These are phyloP conservation scores for Trypanosoma vivax DNA, from an alignment of 208 protist genomes.

Conservation along the genomic window DNA sequence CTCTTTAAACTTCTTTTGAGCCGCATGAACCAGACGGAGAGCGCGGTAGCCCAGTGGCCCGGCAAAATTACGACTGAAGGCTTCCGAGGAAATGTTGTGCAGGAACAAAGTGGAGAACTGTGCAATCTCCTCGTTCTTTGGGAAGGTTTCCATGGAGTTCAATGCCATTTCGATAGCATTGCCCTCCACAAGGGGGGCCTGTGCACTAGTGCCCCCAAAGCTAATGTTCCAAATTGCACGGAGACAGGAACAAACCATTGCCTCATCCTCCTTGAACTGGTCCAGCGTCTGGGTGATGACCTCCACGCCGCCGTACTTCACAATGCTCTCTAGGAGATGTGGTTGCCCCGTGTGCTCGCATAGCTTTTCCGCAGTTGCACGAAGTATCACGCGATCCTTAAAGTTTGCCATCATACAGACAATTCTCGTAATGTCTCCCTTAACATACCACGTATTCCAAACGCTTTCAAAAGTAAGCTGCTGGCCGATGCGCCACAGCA, in stretches of 20 bases:
- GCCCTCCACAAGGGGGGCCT: slow-evolving; percentile 35
- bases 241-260: slow-evolving; percentile 39
- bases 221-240: slow-evolving; percentile 82
- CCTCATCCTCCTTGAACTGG: slow-evolving; percentile 50
- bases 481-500: slow-evolving; percentile 67
- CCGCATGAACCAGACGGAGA: slow-evolving; percentile 39
- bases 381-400: slow-evolving; percentile 43
- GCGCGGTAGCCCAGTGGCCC: slow-evolving; percentile 29
- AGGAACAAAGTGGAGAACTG: slow-evolving; percentile 69
- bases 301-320: slow-evolving; percentile 43
- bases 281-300: slow-evolving; percentile 54
- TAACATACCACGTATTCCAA: slow-evolving; percentile 85
- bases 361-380: slow-evolving; percentile 47
- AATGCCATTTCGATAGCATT: slow-evolving; percentile 44
- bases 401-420: slow-evolving; percentile 78
- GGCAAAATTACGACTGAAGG: slow-evolving; percentile 27
- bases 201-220: slow-evolving; percentile 38
- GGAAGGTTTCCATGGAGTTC: slow-evolving; percentile 53
- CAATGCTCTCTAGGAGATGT: slow-evolving; percentile 40
- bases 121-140: slow-evolving; percentile 47
- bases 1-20: slow-evolving; percentile 42
- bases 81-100: slow-evolving; percentile 61
- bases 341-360: slow-evolving; percentile 51
- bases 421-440: slow-evolving; percentile 69
- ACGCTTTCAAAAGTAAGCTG: slow-evolving; percentile 61